phyloP scores from a whole-genome alignment of 768 basidiomycete genomes.

The Lactifluus subvellereus region DNA sequence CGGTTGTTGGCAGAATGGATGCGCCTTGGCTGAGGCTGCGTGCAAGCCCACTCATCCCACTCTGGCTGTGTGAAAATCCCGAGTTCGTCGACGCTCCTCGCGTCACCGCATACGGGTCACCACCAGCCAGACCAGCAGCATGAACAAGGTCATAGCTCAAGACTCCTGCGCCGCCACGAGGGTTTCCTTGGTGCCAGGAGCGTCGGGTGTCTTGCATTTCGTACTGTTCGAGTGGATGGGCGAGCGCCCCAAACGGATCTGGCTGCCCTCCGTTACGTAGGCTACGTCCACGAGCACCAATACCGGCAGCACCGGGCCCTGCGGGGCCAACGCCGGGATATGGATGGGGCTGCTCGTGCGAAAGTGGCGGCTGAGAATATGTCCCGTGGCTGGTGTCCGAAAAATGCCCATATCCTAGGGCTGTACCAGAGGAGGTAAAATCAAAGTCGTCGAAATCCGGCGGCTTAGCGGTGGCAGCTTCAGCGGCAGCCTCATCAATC shows the following conservation, averaged over 20 bases:
- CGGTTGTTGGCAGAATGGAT: conserved; percentile 17
- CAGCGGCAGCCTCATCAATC: conserved; percentile 62
- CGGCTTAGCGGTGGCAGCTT: conserved; percentile 47
- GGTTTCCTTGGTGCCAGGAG: conserved; percentile 13
- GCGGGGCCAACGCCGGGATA: conserved; percentile 29
- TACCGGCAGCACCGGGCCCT: conserved; percentile 35
- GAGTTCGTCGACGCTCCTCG: conserved; percentile 15
- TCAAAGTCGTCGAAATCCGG: conserved; percentile 47
- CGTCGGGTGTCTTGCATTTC: conserved; percentile 24
- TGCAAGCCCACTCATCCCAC: background rate
- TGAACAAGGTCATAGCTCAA: conserved; percentile 18
- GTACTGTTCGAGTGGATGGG: conserved; percentile 28
- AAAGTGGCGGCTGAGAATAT: conserved; percentile 37
- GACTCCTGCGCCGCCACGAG: background rate
- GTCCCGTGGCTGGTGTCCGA: conserved; percentile 56
- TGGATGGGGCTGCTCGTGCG: conserved; percentile 38
- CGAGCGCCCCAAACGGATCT: conserved; percentile 38
- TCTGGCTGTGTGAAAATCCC: background rate
- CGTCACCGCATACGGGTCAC: conserved; percentile 23
- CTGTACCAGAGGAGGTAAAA: conserved; percentile 29
- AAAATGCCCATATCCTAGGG: conserved; percentile 33
- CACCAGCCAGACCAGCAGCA: conserved; percentile 16
- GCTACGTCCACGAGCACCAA: conserved; percentile 34
- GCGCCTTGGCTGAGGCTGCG: conserved; percentile 24
- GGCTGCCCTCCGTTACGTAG: conserved; percentile 30